Evolutionary conservation across 225 moss, liverwort and hornwort genomes (phyloP).

Genomic region (Physcomitrium patens): DNA sequence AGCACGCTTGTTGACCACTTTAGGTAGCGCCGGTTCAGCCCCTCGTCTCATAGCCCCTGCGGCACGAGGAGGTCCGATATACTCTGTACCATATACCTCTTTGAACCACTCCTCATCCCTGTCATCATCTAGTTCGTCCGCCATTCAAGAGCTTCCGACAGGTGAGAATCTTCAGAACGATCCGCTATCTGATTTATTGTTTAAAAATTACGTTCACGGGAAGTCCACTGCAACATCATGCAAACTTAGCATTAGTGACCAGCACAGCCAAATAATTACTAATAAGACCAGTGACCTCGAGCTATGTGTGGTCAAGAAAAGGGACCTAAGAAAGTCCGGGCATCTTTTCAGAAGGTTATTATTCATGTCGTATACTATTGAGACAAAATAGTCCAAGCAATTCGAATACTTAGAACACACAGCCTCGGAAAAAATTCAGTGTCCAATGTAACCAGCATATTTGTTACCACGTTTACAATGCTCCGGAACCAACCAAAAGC

Average conservation of each 20-base stretch:
- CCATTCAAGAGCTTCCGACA: slow-evolving; percentile 52
- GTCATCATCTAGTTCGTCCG: slow-evolving; percentile 92
- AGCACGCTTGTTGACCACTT: slow-evolving; percentile 46
- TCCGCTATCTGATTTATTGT: slow-evolving; percentile 15
- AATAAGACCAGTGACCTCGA: not conserved
- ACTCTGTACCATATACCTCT: slow-evolving; percentile 98
- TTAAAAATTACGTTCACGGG: not conserved
- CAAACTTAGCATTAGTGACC: not conserved
- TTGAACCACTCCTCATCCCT: slow-evolving; percentile 99
- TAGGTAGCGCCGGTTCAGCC: slow-evolving; percentile 48
- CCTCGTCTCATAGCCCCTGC: slow-evolving; percentile 64
- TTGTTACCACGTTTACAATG: not conserved
- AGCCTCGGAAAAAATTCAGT: not conserved
- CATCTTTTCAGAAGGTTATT: not conserved
- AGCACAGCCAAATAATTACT: not conserved
- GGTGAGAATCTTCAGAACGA: slow-evolving; percentile 18
- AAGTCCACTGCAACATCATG: slow-evolving; percentile 31
- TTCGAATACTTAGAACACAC: not conserved
- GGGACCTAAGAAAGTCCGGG: not conserved
- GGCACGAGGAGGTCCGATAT: slow-evolving; percentile 83
- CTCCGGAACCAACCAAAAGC: slow-evolving; percentile 15
- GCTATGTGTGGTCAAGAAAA: no score
- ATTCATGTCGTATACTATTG: not conserved
- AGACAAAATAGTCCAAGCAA: no score
- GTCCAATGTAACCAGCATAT: not conserved